A percentile compares a stretch with the other conserved stretches of the same genome.
phyloP scores from a whole-genome alignment of 2,329 filamentous ascomycete species.

The Pseudopithomyces chartarum region DNA sequence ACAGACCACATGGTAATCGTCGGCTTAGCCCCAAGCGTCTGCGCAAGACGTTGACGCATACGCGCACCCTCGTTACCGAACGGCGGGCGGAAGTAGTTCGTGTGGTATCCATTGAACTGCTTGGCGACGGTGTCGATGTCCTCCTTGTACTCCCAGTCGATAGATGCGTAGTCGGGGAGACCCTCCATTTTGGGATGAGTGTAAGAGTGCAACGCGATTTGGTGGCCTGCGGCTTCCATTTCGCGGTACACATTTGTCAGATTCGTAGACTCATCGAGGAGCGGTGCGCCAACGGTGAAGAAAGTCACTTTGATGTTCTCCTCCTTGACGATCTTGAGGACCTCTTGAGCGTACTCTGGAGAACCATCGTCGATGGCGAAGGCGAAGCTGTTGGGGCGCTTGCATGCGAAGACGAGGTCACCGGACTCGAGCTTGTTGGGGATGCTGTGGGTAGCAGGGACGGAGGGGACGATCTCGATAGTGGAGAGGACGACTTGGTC shows the following conservation, averaged over 20 bases:
- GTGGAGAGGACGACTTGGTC: conserved; percentile 58
- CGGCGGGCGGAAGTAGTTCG: conserved; percentile 69
- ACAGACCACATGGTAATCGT: conserved; percentile 71
- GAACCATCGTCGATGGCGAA: conserved; percentile 74
- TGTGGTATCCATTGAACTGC: conserved; percentile 42
- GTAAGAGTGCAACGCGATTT: conserved; percentile 71
- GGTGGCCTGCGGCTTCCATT: conserved; percentile 67
- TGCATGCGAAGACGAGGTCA: conserved; percentile 66
- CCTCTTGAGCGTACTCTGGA: conserved; percentile 62
- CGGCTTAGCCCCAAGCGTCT: conserved; percentile 50
- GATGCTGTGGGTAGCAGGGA: conserved; percentile 58
- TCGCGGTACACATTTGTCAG: conserved; percentile 67
- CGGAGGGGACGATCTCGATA: conserved; percentile 64
- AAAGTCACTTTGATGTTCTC: conserved; percentile 71
- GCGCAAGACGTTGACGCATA: conserved; percentile 66
- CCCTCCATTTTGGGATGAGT: conserved; percentile 72
- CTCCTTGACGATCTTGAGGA: conserved; percentile 65
- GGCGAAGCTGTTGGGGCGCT: conserved; percentile 70
- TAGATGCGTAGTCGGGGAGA: conserved; percentile 56
- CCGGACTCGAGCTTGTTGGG: conserved; percentile 67
- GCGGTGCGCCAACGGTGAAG: conserved; percentile 69
- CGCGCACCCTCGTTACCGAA: conserved; percentile 71
- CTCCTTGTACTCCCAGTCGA: conserved; percentile 67
- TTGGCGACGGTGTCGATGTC: conserved; percentile 57
- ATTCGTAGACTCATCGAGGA: conserved; percentile 64